Conservation (phyloP, 2,329 filamentous ascomycete species). For the Karstenula rhodostoma region DNA sequence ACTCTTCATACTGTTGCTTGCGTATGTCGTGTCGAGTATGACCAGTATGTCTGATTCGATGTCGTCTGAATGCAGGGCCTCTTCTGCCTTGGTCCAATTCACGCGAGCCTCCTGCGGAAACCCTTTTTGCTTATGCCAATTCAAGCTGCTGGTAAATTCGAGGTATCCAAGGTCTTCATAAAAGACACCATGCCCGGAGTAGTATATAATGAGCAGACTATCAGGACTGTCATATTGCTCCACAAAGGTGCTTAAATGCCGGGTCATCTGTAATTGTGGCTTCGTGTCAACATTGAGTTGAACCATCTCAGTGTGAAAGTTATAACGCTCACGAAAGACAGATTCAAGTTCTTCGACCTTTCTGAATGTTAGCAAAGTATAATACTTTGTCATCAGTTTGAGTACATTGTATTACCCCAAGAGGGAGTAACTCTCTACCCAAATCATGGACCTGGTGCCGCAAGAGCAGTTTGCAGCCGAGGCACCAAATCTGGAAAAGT, state of each 20-base stretch:
- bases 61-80: conserved; percentile 33
- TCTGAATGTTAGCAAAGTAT: background rate
- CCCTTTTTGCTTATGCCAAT: conserved; percentile 17
- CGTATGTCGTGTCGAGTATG: conserved; percentile 51
- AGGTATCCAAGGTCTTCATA: conserved; percentile 30
- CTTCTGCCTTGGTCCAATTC: conserved; percentile 46
- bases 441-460: too few species aligned
- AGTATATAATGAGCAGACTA: conserved; percentile 49
- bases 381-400: too few species aligned
- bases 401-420: too few species aligned
- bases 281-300: conserved; percentile 41
- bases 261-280: conserved; percentile 45
- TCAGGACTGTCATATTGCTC: conserved; percentile 37
- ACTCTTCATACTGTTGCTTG: background rate
- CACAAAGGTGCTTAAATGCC: conserved; percentile 38
- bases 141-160: conserved; percentile 33
- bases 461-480: too few species aligned
- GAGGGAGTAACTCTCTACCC: too few species aligned
- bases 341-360: conserved; percentile 40
- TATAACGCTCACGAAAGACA: conserved; percentile 39
- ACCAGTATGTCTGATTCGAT: conserved; percentile 46
- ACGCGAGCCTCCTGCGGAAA: conserved; percentile 18
- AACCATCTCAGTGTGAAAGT: conserved; percentile 40
- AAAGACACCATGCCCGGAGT: conserved; percentile 48
- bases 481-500: too few species aligned